These are phyloP conservation scores for Lasiosphaeriaceae sp. DNA, from an alignment of 495 filamentous ascomycete genomes.

Conservation along the genomic window DNA sequence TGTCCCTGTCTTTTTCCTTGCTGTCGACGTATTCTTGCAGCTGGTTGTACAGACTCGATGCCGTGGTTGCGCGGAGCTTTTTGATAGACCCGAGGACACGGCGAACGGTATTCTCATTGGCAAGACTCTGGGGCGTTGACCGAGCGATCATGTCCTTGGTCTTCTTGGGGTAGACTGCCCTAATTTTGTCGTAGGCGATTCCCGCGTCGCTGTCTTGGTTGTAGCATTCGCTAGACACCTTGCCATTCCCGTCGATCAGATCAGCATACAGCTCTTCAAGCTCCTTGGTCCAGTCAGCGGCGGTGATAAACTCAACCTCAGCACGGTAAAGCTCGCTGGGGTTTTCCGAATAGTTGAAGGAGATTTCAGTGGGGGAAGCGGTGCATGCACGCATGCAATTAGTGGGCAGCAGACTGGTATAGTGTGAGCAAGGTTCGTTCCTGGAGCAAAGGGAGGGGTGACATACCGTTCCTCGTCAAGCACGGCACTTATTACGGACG, in stretches of 20 bases:
- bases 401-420: constrained; percentile 20
- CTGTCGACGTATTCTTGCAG: constrained; percentile 34
- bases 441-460: not conserved
- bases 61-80: constrained; percentile 32
- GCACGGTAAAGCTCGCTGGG: constrained; percentile 48
- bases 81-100: constrained; percentile 47
- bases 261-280: constrained; percentile 47
- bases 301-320: constrained; percentile 57
- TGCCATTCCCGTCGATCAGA: constrained; percentile 34
- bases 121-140: constrained; percentile 34
- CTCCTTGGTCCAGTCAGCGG: constrained; percentile 55
- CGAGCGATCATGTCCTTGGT: constrained; percentile 38
- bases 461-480: constrained; percentile 49
- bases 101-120: constrained; percentile 34
- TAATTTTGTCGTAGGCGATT: constrained; percentile 61
- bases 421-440: not conserved
- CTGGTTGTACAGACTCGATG: constrained; percentile 21
- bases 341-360: constrained; percentile 50
- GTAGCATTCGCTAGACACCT: constrained; percentile 35
- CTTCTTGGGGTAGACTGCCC: constrained; percentile 58
- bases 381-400: constrained; percentile 56
- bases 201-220: constrained; percentile 51
- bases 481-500: constrained; percentile 57
- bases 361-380: constrained; percentile 62
- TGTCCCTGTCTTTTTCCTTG: constrained; percentile 20